A percentile compares a stretch with the other conserved stretches of the same genome.
Conservation (phyloP, 2,329 filamentous ascomycete species). For the Neospermospora avenae region DNA sequence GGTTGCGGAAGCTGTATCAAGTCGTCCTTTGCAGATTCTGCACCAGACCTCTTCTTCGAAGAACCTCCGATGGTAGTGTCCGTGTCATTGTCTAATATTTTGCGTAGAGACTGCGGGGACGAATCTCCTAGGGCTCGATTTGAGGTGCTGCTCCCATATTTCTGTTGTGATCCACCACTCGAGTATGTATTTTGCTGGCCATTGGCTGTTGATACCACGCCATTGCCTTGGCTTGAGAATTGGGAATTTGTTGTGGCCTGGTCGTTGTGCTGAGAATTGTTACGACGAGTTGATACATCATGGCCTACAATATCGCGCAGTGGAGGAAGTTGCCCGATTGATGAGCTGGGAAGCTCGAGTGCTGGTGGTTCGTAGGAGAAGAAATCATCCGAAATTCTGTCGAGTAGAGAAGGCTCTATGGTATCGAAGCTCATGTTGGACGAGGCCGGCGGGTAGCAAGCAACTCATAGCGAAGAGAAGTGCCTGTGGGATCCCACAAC, state of each 20-base stretch:
- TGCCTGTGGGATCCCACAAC: neutral
- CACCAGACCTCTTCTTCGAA: constrained; percentile 53
- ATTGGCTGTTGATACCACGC: constrained; percentile 17
- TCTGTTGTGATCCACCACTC: constrained; percentile 15
- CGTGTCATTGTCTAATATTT: constrained; percentile 34
- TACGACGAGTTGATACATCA: neutral
- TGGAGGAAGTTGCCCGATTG: neutral
- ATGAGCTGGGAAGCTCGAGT: neutral
- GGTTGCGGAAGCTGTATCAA: constrained; percentile 63
- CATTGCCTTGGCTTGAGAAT: constrained; percentile 20
- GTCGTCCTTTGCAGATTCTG: constrained; percentile 53
- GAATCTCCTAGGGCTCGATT: constrained; percentile 31
- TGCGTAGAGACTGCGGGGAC: constrained; percentile 35
- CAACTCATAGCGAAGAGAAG: neutral
- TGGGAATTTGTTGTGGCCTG: constrained; percentile 19
- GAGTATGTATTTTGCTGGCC: constrained; percentile 34
- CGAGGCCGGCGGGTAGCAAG: neutral
- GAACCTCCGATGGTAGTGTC: constrained; percentile 25
- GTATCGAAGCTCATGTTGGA: constrained; percentile 1
- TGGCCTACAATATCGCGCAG: neutral
- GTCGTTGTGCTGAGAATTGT: constrained; percentile 21
- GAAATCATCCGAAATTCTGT: neutral
- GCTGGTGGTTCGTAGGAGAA: neutral
- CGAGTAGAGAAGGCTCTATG: neutral
- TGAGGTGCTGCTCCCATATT: constrained; percentile 10